These are phyloP conservation scores for Ichthyophthirius multifiliis DNA, from an alignment of 169 alveolate species.

Conservation along the genomic window DNA sequence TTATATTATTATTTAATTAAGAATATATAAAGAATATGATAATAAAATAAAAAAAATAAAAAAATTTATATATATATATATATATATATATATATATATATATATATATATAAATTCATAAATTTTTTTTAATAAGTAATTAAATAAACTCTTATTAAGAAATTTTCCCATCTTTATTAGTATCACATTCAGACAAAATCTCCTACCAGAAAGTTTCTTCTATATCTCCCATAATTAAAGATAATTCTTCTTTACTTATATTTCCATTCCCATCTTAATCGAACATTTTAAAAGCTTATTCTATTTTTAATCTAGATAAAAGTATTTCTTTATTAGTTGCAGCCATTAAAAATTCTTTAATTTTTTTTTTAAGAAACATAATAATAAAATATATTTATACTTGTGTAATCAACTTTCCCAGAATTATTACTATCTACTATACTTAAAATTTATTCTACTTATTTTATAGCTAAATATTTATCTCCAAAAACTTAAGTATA, in stretches of 20 bases:
- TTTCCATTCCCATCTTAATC: conserved; percentile 43
- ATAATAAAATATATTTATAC: neutral
- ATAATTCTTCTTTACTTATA: conserved; percentile 31
- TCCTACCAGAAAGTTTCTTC: conserved; percentile 39
- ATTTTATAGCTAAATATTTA: conserved; percentile 16
- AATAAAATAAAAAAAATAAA: no score
- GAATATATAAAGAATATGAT: no score
- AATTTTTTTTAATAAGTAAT: conserved; percentile 1
- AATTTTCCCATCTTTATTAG: conserved; percentile 35
- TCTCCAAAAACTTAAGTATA: conserved; percentile 17
- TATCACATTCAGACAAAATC: conserved; percentile 25
- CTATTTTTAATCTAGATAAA: conserved; percentile 15
- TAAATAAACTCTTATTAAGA: conserved; percentile 34
- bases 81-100: no score
- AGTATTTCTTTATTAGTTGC: conserved; percentile 15
- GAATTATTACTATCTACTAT: conserved; percentile 33
- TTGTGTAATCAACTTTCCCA: conserved; percentile 30
- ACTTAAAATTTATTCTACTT: conserved; percentile 30
- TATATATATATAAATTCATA: no score
- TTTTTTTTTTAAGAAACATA: neutral
- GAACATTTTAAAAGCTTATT: conserved; percentile 32
- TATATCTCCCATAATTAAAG: conserved; percentile 30
- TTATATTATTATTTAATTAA: no score
- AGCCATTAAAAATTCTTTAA: conserved; percentile 26
- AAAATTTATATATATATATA: no score